These are phyloP conservation scores for Rhizopogon roseolus DNA, from an alignment of 768 basidiomycete species.

Conservation along the genomic window DNA sequence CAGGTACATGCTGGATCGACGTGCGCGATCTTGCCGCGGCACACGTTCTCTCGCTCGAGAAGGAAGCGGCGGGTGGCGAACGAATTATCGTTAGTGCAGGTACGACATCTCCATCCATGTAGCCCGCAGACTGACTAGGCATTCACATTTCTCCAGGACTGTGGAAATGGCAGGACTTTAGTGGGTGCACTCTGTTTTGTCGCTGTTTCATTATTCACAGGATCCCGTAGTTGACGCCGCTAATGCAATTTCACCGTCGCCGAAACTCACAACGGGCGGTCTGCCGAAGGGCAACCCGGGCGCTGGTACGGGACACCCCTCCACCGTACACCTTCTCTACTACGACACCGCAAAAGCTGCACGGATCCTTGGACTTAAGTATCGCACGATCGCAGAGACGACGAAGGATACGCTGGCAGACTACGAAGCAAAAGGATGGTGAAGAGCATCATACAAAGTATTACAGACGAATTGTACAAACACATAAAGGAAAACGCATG, in stretches of 20 bases:
- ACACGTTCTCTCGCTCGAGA: constrained; percentile 48
- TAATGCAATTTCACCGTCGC: constrained; percentile 27
- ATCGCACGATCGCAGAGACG: constrained; percentile 34
- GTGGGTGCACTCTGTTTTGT: constrained; percentile 7
- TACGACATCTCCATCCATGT: neutral
- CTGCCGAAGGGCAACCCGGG: constrained; percentile 32
- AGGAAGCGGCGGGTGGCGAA: constrained; percentile 48
- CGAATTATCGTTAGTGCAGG: constrained; percentile 48
- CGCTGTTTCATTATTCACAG: neutral
- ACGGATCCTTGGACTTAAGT: constrained; percentile 38
- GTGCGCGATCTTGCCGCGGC: constrained; percentile 53
- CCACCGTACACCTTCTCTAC: constrained; percentile 18
- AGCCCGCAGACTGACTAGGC: neutral
- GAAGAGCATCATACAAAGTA: neutral
- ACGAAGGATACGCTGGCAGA: constrained; percentile 37
- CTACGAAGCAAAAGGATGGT: constrained; percentile 41
- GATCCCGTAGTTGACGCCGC: constrained; percentile 31
- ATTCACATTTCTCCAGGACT: constrained; percentile 9
- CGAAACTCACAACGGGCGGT: constrained; percentile 18
- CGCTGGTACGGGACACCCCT: constrained; percentile 20
- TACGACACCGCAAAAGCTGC: constrained; percentile 35
- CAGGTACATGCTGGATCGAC: constrained; percentile 37
- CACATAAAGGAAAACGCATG: neutral
- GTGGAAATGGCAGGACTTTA: constrained; percentile 28
- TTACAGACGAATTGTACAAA: neutral